Conservation (phyloP, 2,329 filamentous ascomycete genomes). For the Aspergillus fischeri region DNA sequence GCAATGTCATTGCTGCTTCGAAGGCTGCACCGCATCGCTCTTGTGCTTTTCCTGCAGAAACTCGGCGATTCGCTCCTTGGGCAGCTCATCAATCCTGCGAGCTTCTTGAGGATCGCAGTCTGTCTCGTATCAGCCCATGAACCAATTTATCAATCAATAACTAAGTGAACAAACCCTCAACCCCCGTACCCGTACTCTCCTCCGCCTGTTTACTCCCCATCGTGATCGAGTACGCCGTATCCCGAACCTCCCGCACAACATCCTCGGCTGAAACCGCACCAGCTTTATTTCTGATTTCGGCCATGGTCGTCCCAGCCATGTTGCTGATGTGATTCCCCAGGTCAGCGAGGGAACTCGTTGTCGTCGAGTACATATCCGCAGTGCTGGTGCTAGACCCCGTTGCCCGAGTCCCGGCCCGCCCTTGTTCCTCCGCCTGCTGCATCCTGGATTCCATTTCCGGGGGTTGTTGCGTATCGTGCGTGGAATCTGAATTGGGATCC, state of each 20-base stretch:
- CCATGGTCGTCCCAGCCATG: conserved; percentile 9
- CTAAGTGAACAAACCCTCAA: neutral
- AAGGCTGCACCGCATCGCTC: conserved; percentile 14
- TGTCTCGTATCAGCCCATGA: neutral
- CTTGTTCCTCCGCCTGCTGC: no score
- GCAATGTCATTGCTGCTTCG: conserved; percentile 6
- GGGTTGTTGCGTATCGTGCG: neutral
- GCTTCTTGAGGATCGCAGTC: conserved; percentile 2
- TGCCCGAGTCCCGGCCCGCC: neutral
- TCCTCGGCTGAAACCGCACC: conserved; percentile 7
- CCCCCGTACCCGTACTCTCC: neutral
- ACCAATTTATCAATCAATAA: neutral
- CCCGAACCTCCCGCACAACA: conserved; percentile 8
- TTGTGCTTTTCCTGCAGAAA: conserved; percentile 29
- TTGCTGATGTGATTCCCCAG: conserved; percentile 6
- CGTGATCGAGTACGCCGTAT: conserved; percentile 8
- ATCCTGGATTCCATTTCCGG: neutral
- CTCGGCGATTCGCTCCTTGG: conserved; percentile 28
- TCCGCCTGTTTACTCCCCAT: conserved; percentile 2
- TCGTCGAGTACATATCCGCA: conserved; percentile 11
- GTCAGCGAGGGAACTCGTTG: conserved; percentile 12
- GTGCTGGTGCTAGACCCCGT: conserved; percentile 10
- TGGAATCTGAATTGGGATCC: neutral
- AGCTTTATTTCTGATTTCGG: conserved; percentile 10
- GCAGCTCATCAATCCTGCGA: conserved; percentile 24